Base-by-base conservation (phyloP, 164 flowering plant genomes). In the Houttuynia cordata region DNA sequence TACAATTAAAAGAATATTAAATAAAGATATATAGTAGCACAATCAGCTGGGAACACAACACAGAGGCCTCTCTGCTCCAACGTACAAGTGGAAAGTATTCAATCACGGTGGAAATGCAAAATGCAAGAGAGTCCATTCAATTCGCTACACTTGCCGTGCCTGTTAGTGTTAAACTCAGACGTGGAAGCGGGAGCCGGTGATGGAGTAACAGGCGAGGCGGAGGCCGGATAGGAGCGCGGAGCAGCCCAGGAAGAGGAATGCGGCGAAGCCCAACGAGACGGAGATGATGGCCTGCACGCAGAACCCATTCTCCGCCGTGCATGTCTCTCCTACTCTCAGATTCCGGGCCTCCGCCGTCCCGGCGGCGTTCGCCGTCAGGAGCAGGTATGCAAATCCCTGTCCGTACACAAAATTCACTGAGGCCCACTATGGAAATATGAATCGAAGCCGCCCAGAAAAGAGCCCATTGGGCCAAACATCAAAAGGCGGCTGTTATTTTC, bases 101-200 rank as follows among this genome's bases (percentile, higher is more conserved):
- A 30, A 30, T 30, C 37, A 30, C 37, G 37, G 37, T 30, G 37
- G 37, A 30, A 30, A 30, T 30, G 37, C 37, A 30, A 30, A 30
- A 30, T 30, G 37, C 37, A 30, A 30, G 37, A 30, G 37, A 30
- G 37, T 6, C 37, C 37, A 6, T 30, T 30, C n/a, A 30, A 30
- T 30, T 30, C 4, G 37, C 37, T 30, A 30, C 4, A 6, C 37
- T 2, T 30, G n/a, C 37, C 37, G 6, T 30, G 37, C 6, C 37
- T 2, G 6, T 2, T 12, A 24, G 42, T 4, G 20, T 18, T 18
- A 18, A 23, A 15, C n/a, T 63, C 61, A 63, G 42, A 63, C 24
- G 42, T 79, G 86, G 69, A 81, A 87, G 57, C 96, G 87, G 51
- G 93, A 81, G 57, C 96, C 93, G 68, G 74, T 84, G 75, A 86